Conservation (phyloP, 257 asterid species). For the Leptodermis oblonga region DNA sequence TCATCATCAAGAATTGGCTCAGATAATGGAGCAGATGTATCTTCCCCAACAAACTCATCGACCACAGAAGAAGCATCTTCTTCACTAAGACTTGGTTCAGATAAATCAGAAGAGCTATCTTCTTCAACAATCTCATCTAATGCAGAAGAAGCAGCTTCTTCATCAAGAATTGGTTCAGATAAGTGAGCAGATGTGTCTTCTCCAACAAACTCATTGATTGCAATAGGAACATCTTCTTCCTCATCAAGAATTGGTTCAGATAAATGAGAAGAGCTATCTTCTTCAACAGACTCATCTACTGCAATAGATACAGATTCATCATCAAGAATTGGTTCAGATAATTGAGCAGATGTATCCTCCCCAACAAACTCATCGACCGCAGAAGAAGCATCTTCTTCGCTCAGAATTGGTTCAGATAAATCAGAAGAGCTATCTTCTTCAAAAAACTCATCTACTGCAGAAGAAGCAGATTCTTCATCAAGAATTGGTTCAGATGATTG, state of each 20-base stretch:
- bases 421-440: neutral
- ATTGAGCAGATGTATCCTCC: constrained; percentile 17
- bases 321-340: neutral
- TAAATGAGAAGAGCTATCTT: constrained; percentile 17
- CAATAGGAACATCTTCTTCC: no score
- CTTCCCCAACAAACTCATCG: no score
- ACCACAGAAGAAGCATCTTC: no score
- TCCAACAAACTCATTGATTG: no score
- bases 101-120: no score
- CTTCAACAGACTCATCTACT: constrained; percentile 10
- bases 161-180: no score
- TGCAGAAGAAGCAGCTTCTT: no score
- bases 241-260: neutral
- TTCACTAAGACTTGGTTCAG: no score
- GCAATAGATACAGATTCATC: neutral
- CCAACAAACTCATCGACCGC: constrained; percentile 22
- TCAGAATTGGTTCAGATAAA: constrained; percentile 26
- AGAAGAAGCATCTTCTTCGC: constrained; percentile 28
- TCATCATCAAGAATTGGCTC: constrained; percentile 35
- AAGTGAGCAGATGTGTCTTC: no score
- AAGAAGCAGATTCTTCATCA: neutral
- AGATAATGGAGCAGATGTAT: constrained; percentile 1
- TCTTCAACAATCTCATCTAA: no score
- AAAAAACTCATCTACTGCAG: no score
- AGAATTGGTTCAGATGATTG: neutral